These are phyloP conservation scores for Venustampulla echinocandica DNA, from an alignment of 495 filamentous ascomycete species.

Conservation along the genomic window DNA sequence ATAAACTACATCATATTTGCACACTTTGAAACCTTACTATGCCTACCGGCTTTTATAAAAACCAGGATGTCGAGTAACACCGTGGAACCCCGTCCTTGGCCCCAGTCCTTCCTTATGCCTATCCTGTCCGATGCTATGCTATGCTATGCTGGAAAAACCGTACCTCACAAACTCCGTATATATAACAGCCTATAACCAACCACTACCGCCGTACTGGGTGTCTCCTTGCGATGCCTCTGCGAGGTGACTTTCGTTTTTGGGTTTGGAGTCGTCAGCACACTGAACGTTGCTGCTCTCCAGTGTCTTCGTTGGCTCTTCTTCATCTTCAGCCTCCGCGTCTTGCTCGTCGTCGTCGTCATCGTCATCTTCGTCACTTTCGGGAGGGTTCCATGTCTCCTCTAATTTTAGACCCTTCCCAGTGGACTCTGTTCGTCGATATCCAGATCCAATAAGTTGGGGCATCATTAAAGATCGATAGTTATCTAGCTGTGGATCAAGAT, in stretches of 20 bases:
- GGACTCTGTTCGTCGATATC: slow-evolving; percentile 25
- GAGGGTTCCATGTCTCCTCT: slow-evolving; percentile 75
- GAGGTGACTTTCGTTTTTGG: background rate
- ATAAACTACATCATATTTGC: slow-evolving; percentile 1
- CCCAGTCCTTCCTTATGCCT: background rate
- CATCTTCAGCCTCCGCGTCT: slow-evolving; percentile 29
- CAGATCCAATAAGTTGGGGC: slow-evolving; percentile 37
- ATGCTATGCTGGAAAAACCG: background rate
- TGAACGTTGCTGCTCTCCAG: background rate
- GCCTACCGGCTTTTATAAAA: background rate
- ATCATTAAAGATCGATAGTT: slow-evolving; percentile 39
- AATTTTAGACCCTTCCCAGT: slow-evolving; percentile 70
- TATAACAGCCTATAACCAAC: background rate
- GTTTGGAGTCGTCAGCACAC: background rate
- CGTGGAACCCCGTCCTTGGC: background rate
- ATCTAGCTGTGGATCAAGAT: slow-evolving; percentile 31
- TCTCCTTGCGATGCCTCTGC: background rate
- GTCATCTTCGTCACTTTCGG: slow-evolving; percentile 49
- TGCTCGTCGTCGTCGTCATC: slow-evolving; percentile 42
- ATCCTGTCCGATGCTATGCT: background rate
- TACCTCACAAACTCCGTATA: background rate
- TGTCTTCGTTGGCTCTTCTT: slow-evolving; percentile 22
- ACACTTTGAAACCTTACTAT: background rate
- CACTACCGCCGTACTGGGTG: background rate
- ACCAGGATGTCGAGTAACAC: background rate